phyloP scores from a whole-genome alignment of 2,329 filamentous ascomycete genomes.

The Aureobasidium sp. region DNA sequence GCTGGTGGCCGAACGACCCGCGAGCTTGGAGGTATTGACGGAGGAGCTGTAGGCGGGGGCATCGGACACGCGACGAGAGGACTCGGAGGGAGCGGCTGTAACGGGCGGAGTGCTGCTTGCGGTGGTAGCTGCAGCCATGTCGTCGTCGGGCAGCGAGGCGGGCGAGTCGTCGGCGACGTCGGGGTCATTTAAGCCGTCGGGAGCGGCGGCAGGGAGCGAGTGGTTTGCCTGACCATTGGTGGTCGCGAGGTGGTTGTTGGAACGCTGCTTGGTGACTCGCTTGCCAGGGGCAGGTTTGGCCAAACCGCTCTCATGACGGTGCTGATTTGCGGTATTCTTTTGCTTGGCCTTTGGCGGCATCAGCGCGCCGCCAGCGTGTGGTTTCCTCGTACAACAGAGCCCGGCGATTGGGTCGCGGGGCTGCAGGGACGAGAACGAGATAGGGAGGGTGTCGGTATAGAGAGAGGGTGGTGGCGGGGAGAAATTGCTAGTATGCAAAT shows the following conservation, averaged over 20 bases:
- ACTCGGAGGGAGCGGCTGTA: conserved; percentile 5
- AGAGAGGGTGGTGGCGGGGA: conserved; percentile 4
- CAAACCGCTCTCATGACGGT: conserved; percentile 79
- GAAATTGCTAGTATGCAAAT: conserved; percentile 9
- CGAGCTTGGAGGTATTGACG: conserved; percentile 13
- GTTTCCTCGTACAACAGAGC: conserved; percentile 13
- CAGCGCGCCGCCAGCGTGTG: conserved; percentile 26
- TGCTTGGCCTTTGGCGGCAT: conserved; percentile 45
- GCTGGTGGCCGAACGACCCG: conserved; percentile 47
- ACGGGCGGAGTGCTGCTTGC: conserved; percentile 8
- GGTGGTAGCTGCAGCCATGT: conserved; percentile 1
- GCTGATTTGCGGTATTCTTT: conserved; percentile 38
- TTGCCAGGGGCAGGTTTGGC: conserved; percentile 61
- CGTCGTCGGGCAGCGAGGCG: conserved; percentile 14
- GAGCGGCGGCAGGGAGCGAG: conserved; percentile 28
- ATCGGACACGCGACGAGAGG: conserved; percentile 16
- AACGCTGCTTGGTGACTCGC: conserved; percentile 47
- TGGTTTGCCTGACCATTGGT: conserved; percentile 10
- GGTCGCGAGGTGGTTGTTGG: conserved; percentile 30
- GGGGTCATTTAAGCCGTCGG: conserved; percentile 20
- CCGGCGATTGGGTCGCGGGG: conserved; percentile 12
- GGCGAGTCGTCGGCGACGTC: conserved; percentile 16
- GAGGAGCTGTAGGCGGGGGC: conserved; percentile 46
- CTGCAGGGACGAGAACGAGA: conserved; percentile 2
- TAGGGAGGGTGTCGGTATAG: not conserved